These are phyloP conservation scores for Starmerella floricola DNA, from an alignment of 805 yeast species.

Conservation along the genomic window DNA sequence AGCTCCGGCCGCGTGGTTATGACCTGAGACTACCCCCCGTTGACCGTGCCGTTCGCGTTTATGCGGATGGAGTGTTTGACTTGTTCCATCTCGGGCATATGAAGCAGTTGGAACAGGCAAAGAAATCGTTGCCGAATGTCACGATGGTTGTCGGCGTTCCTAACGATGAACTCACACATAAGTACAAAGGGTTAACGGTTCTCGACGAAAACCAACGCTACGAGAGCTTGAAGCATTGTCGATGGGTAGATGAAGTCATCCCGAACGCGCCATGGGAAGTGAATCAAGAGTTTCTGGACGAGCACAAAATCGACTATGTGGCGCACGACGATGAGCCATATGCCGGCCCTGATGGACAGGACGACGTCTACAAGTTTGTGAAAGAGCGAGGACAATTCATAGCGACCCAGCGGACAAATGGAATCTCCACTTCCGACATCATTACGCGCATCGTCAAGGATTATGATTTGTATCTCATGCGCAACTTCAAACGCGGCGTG, in stretches of 20 bases:
- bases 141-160: constrained; percentile 85
- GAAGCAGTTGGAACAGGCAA: constrained; percentile 95
- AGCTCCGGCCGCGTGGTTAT: constrained; percentile 70
- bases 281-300: constrained; percentile 60
- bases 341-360: constrained; percentile 64
- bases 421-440: constrained; percentile 89
- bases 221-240: constrained; percentile 85
- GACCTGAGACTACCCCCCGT: constrained; percentile 69
- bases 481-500: constrained; percentile 96
- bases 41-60: constrained; percentile 80
- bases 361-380: constrained; percentile 86
- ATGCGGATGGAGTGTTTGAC: constrained; percentile 98
- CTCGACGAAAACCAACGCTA: constrained; percentile 75
- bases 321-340: constrained; percentile 98
- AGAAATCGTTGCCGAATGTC: constrained; percentile 77
- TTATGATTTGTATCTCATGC: constrained; percentile 90
- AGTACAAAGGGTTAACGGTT: constrained; percentile 85
- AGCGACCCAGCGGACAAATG: constrained; percentile 93
- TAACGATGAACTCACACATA: constrained; percentile 80
- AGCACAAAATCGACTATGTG: constrained; percentile 84
- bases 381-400: constrained; percentile 83
- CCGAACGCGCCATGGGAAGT: constrained; percentile 95
- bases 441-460: constrained; percentile 90
- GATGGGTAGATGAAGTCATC: constrained; percentile 95
- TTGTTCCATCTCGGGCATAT: constrained; percentile 93